Conservation (phyloP, 2,329 filamentous ascomycete genomes). For the Colletotrichum costaricense region DNA sequence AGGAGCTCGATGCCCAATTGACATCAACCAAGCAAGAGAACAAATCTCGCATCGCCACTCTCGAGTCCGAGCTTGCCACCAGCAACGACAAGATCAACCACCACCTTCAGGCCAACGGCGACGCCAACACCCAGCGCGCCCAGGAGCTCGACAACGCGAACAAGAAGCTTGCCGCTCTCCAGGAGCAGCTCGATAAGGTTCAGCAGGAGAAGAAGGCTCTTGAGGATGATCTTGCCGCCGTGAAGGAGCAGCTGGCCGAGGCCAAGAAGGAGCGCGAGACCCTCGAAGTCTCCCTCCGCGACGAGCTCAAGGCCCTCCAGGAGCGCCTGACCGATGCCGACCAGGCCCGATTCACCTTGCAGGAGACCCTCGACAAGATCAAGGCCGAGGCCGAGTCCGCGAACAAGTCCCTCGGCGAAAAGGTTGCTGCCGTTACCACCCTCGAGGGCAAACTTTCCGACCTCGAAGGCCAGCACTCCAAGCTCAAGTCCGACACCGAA, state of each 20-base stretch:
- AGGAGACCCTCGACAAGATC: conserved; percentile 44
- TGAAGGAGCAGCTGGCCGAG: conserved; percentile 48
- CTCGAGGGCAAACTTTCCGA: conserved; percentile 42
- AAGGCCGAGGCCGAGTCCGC: conserved; percentile 46
- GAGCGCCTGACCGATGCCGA: conserved; percentile 47
- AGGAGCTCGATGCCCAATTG: conserved; percentile 46
- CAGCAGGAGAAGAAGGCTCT: conserved; percentile 44
- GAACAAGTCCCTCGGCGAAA: conserved; percentile 41
- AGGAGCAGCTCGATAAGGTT: conserved; percentile 41
- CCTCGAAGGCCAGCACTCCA: conserved; percentile 41
- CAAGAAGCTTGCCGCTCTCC: conserved; percentile 44
- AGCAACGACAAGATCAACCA: conserved; percentile 37
- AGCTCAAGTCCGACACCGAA: conserved; percentile 42
- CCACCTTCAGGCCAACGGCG: conserved; percentile 43
- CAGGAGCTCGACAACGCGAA: conserved; percentile 38
- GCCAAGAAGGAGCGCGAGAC: conserved; percentile 48
- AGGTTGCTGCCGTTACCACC: conserved; percentile 43
- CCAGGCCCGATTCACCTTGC: conserved; percentile 46
- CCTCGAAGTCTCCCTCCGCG: conserved; percentile 44
- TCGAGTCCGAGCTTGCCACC: conserved; percentile 48
- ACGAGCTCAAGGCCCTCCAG: conserved; percentile 47
- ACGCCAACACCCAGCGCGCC: conserved; percentile 37
- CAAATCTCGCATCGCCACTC: conserved; percentile 46
- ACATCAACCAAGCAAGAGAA: conserved; percentile 45
- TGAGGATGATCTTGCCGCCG: conserved; percentile 45